Evolutionary conservation across 2,329 filamentous ascomycete species (phyloP).

Genomic region (Pseudogymnoascus sp.): DNA sequence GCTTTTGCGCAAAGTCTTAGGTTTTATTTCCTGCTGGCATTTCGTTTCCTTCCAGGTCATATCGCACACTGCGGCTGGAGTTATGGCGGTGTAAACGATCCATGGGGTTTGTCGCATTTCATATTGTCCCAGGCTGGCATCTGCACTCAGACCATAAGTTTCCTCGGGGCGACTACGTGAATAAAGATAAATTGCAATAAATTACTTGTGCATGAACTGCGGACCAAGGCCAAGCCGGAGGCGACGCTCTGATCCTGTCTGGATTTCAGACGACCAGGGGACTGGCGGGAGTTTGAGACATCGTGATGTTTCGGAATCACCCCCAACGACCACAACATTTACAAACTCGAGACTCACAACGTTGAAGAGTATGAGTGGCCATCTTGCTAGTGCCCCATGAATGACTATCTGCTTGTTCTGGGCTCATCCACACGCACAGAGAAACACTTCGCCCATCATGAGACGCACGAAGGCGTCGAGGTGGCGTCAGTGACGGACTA

Average conservation of each 20-base stretch:
- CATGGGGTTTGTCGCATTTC: background rate
- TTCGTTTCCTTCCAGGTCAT: background rate
- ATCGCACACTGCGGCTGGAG: background rate
- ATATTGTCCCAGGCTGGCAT: background rate
- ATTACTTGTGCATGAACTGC: conserved; percentile 8
- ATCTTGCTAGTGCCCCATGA: background rate
- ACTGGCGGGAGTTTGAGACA: background rate
- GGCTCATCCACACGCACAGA: background rate
- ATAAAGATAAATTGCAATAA: conserved; percentile 4
- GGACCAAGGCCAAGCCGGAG: conserved; percentile 1
- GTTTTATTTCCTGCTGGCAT: background rate
- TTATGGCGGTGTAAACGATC: background rate
- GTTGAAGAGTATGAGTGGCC: background rate
- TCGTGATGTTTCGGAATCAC: conserved; percentile 4
- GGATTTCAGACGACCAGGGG: conserved; percentile 4
- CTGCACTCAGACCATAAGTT: background rate
- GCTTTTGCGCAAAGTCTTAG: background rate
- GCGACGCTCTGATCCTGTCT: conserved; percentile 2
- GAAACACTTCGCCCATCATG: background rate
- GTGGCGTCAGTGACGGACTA: conserved; percentile 2
- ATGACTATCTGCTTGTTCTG: background rate
- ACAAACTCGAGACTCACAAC: conserved; percentile 3
- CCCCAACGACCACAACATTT: background rate
- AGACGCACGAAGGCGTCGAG: conserved; percentile 4
- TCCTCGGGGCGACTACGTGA: background rate